These are phyloP conservation scores for Rachicladosporium sp. DNA, from an alignment of 2,329 filamentous ascomycete species.

Conservation along the genomic window DNA sequence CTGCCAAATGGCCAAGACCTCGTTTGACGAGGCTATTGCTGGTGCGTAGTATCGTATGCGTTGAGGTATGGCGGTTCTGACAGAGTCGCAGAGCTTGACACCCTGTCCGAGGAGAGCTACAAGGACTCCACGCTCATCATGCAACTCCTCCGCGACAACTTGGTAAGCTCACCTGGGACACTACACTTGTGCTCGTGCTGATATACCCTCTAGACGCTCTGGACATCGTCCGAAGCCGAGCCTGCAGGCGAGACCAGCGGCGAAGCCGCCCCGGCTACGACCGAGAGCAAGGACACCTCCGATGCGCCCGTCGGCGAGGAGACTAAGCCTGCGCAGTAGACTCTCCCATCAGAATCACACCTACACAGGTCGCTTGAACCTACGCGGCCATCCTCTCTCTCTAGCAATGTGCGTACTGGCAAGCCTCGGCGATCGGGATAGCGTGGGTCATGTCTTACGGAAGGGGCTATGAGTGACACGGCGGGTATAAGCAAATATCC, in stretches of 20 bases:
- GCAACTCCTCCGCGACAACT: conserved; percentile 94
- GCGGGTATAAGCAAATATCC: too few relatives aligned
- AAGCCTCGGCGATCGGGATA: too few relatives aligned
- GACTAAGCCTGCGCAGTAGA: conserved; percentile 32
- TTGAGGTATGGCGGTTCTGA: too few relatives aligned
- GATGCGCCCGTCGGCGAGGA: conserved; percentile 46
- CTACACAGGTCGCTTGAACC: too few relatives aligned
- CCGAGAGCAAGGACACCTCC: conserved; percentile 40
- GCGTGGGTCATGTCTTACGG: too few relatives aligned
- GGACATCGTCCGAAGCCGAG: conserved; percentile 98
- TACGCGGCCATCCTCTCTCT: too few relatives aligned
- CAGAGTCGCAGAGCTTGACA: conserved; percentile 90
- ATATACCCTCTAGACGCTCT: conserved; percentile 94
- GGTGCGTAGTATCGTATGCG: too few relatives aligned
- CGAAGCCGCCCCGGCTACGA: conserved; percentile 35
- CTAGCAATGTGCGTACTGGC: too few relatives aligned
- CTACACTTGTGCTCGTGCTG: too few relatives aligned
- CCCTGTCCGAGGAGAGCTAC: conserved; percentile 96
- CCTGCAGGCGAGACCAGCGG: conserved; percentile 42
- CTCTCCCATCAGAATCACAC: conserved; percentile 1
- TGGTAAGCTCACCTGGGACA: too few relatives aligned
- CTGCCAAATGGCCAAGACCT: conserved; percentile 93
- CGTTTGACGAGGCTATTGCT: conserved; percentile 93
- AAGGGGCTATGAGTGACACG: too few relatives aligned
- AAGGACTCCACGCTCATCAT: conserved; percentile 98